Evolutionary conservation across 2,329 filamentous ascomycete species (phyloP), one percentile per base, ranked within the genome.

Genomic region (Penicillium italicum): DNA sequence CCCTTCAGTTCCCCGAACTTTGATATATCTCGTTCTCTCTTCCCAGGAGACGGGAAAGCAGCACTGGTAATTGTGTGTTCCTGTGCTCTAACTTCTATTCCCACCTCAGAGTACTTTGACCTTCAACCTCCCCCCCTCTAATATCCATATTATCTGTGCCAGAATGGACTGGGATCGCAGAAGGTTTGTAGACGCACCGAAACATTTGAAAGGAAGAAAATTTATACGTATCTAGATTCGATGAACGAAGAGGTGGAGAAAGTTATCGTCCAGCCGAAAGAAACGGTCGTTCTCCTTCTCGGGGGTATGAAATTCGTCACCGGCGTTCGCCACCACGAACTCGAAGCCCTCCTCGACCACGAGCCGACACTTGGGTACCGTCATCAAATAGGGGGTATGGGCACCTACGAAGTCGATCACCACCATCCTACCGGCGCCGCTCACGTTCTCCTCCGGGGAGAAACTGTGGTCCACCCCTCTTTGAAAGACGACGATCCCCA

Each of bases 361-460:
- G 69, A 37, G 74, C 74, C 37, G 74, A 76, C 62, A 76, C 74
- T 45, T 76, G 74, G 74, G 74, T 74, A 20, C 74, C 72, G 14
- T 65, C 73, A 33, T 62, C 67, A 42, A 65, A 65, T 55, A 65
- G 71, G 53, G 55, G 62, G 5, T 73, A 72, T 53, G 64, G 64
- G 24, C 69, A 74, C 36, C 63, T 66, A n/a, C 71, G 75, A 57
- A 78, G 75, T 60, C 74, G 76, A 20, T 78, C 76, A 22, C 76
- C 74, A 9, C 59, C 65, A 20, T 58, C 62, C 18, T 75, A 71
- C 54, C 75, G 74, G 45, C 73, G 75, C 49, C 73, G 74, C 42
- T 76, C 76, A 48, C 68, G 76, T 41, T 77, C 72, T 43, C 76
- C 76, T 24, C 64, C 69, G 30, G 67, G 64, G 34, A 67, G 75